Evolutionary conservation across 306 rosid species (phyloP).

Genomic region (Quercus variabilis): DNA sequence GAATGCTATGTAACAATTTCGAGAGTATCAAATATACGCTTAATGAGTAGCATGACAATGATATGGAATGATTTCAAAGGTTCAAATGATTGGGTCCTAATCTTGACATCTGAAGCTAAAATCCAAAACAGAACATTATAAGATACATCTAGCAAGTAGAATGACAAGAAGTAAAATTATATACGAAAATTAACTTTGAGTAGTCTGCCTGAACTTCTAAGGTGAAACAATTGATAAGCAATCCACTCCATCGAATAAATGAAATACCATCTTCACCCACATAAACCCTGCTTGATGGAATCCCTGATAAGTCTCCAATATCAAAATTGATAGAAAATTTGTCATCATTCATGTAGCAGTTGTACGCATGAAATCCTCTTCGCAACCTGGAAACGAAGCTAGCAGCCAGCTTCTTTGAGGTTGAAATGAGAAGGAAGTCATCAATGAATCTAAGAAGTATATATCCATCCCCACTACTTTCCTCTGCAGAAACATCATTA

Average conservation of each 20-base stretch:
- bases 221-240: constrained; percentile 65
- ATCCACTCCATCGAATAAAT: constrained; percentile 84
- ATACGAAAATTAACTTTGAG: constrained; percentile 48
- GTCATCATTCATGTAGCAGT: too few species aligned
- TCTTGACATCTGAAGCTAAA: not conserved
- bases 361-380: too few species aligned
- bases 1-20: not conserved
- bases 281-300: constrained; percentile 42
- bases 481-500: constrained; percentile 14
- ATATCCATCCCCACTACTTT: constrained; percentile 9
- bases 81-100: too few species aligned
- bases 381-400: too few species aligned
- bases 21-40: not conserved
- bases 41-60: too few species aligned
- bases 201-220: constrained; percentile 50
- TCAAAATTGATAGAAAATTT: constrained; percentile 58
- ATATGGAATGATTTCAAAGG: too few species aligned
- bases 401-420: constrained; percentile 77
- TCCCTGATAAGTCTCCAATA: constrained; percentile 28
- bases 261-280: constrained; percentile 53
- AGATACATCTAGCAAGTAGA: too few species aligned
- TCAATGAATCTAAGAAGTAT: constrained; percentile 62
- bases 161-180: not conserved
- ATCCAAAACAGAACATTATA: too few species aligned
- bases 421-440: constrained; percentile 77